phyloP scores from a whole-genome alignment of 805 yeast species.

The Saccharomyces kudriavzevii region DNA sequence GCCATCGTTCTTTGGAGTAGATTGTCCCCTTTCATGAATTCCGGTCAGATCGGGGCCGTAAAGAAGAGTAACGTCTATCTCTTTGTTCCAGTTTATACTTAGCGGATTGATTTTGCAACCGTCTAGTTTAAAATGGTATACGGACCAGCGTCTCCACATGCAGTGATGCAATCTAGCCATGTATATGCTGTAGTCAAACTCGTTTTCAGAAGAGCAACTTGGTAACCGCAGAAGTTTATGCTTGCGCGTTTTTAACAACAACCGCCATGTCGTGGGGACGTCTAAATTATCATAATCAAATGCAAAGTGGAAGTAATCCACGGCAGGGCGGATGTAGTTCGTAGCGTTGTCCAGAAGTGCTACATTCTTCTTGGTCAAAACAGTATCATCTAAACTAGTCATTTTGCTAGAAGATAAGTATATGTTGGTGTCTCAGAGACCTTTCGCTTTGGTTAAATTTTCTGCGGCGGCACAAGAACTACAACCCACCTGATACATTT shows the following conservation, averaged over 20 bases:
- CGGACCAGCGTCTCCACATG: slow-evolving; percentile 96
- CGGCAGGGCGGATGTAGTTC: slow-evolving; percentile 22
- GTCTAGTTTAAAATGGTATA: slow-evolving; percentile 51
- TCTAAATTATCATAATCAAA: slow-evolving; percentile 11
- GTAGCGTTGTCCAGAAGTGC: slow-evolving; percentile 28
- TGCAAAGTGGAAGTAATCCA: slow-evolving; percentile 26
- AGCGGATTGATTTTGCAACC: slow-evolving; percentile 70
- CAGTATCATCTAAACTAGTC: slow-evolving; percentile 28
- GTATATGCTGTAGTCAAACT: slow-evolving; percentile 24
- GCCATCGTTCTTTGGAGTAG: not conserved
- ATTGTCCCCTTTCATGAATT: not conserved
- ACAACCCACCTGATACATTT: no score
- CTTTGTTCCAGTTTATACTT: slow-evolving; percentile 87
- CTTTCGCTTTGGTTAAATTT: not conserved
- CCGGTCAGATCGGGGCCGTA: slow-evolving; percentile 62
- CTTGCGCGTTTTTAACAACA: slow-evolving; percentile 17
- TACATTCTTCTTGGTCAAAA: slow-evolving; percentile 23
- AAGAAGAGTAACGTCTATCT: slow-evolving; percentile 87
- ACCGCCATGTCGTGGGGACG: slow-evolving; percentile 14
- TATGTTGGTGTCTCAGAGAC: not conserved
- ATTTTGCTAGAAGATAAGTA: slow-evolving; percentile 2
- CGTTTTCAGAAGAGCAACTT: slow-evolving; percentile 30
- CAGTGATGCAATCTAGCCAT: slow-evolving; percentile 62
- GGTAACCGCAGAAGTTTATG: slow-evolving; percentile 27
- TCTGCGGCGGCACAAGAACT: no score